Evolutionary conservation across 2,329 filamentous ascomycete genomes (phyloP).

Genomic region (Verruconis gallopava): DNA sequence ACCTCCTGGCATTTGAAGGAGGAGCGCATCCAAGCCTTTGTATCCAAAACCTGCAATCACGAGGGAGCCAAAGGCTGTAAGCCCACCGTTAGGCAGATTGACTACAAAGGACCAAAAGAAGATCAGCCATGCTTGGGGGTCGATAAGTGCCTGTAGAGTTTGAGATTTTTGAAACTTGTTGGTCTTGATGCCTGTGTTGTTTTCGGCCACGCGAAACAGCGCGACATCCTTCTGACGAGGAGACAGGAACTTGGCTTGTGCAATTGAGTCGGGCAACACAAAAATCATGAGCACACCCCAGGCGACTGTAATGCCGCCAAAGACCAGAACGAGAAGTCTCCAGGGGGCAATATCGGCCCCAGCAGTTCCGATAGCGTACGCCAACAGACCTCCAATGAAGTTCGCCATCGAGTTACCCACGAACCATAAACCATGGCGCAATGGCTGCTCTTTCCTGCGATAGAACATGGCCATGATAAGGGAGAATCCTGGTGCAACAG

Average conservation of each 20-base stretch:
- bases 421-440: constrained; percentile 54
- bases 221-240: constrained; percentile 55
- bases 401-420: constrained; percentile 51
- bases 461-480: constrained; percentile 62
- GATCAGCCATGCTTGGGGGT: constrained; percentile 49
- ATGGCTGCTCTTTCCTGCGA: constrained; percentile 54
- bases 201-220: constrained; percentile 57
- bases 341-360: constrained; percentile 48
- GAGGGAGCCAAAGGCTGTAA: constrained; percentile 49
- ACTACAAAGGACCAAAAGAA: constrained; percentile 43
- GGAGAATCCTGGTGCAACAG: constrained; percentile 54
- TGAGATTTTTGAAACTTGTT: constrained; percentile 60
- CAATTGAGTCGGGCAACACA: constrained; percentile 44
- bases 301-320: constrained; percentile 29
- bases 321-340: constrained; percentile 45
- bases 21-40: constrained; percentile 46
- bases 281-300: constrained; percentile 33
- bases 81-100: constrained; percentile 45
- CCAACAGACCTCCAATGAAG: constrained; percentile 48
- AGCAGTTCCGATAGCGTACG: constrained; percentile 50
- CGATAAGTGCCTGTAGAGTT: constrained; percentile 43
- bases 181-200: constrained; percentile 61
- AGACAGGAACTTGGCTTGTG: constrained; percentile 49
- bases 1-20: constrained; percentile 53
- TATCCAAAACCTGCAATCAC: constrained; percentile 53